Evolutionary conservation across 208 protist genomes (phyloP), one percentile per base, ranked within the genome.

Genomic region (Crithidia sp.): DNA sequence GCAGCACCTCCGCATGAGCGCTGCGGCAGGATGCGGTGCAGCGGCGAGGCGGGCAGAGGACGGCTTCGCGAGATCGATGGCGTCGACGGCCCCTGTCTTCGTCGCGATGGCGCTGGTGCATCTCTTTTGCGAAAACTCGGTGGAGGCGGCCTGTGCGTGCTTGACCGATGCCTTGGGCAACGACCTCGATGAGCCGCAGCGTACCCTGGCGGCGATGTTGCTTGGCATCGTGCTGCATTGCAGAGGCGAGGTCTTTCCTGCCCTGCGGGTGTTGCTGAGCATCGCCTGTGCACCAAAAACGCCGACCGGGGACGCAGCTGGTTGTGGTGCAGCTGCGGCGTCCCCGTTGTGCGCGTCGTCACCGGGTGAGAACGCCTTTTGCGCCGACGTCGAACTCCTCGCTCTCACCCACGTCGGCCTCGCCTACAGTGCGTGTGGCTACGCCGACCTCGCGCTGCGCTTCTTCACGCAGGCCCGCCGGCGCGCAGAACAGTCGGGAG

Each of bases 361-460:
- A 10, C 54, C 83, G 14, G 57, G 69, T 45, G 62, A 67, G 9
- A 17, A 2, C 49, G 3, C n/a, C 4, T 45, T 79, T 72, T 10
- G 67, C 0, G 17, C 67, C 0, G 67, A 79, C 39, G 54, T 60
- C 37, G 89, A 94, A 68, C 39, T 67, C 5, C 68, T 86, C n/a
- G 64, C 84, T 40, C 74, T 92, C 41, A 89, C 96, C 54, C 84
- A 77, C 59, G 66, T 92, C 13, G 92, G 92, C 5, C 78, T 97
- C 3, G 91, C 89, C 1, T 96, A 96, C 70, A 66, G 60, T 40
- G 83, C 88, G 13, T 64, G 95, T 13, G 74, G 88, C 13, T 95
- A 94, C 74, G 79, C 82, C 55, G 89, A 95, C 61, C 70, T 92
- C 19, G 93, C 95, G 12, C 77, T 86, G 13, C 81, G 87, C 45